Percentiles rank a stretch among this genome's conserved stretches.
Conservation (phyloP, 1,139 yeast genomes). For the Zygoascus hellenicus region DNA sequence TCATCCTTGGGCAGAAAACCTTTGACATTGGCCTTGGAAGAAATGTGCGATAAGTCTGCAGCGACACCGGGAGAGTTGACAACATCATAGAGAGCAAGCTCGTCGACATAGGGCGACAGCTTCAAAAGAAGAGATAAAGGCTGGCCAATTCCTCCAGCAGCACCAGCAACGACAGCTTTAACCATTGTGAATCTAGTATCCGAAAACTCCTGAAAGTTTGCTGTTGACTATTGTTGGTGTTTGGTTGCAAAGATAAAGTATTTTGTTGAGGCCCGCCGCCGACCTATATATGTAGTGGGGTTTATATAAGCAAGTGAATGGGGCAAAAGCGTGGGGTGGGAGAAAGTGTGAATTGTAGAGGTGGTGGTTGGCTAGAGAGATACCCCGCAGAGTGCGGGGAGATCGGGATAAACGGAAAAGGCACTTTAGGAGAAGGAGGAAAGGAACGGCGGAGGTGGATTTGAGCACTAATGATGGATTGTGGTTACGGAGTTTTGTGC, state of each 20-base stretch:
- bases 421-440: neutral
- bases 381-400: neutral
- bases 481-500: no score
- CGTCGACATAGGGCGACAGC: constrained; percentile 51
- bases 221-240: no score
- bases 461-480: no score
- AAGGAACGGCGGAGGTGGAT: neutral
- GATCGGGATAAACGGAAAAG: neutral
- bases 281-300: constrained; percentile 1
- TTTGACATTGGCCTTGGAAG: constrained; percentile 67
- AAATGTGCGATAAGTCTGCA: constrained; percentile 84
- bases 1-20: constrained; percentile 61
- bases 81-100: constrained; percentile 79
- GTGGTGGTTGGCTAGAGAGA: neutral
- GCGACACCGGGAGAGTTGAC: constrained; percentile 91
- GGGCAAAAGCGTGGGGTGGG: constrained; percentile 7
- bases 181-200: constrained; percentile 10
- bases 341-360: neutral
- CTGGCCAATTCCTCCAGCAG: constrained; percentile 70
- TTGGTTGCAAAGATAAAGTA: constrained; percentile 1
- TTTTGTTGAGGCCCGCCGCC: neutral
- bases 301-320: constrained; percentile 8
- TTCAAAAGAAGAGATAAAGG: constrained; percentile 83
- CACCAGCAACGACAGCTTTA: constrained; percentile 38
- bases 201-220: neutral